Conservation (phyloP, 441 rosid genomes). For the Jatropha multifida region DNA sequence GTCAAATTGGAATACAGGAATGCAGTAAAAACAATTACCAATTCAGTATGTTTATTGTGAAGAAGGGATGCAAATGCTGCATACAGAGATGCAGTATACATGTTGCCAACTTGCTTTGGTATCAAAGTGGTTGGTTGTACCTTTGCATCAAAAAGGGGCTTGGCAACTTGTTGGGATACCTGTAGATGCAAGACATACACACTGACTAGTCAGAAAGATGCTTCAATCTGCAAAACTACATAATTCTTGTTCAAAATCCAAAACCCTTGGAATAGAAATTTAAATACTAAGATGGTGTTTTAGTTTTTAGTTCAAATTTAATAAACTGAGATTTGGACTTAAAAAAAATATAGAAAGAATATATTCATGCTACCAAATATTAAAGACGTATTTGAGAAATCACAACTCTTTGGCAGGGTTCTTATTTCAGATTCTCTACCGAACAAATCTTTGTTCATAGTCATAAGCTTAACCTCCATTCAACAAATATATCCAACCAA, state of each 20-base stretch:
- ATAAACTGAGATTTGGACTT: background rate
- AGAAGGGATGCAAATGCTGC: constrained; percentile 94
- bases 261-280: background rate
- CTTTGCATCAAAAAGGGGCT: constrained; percentile 75
- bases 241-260: background rate
- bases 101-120: constrained; percentile 97
- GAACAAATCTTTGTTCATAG: background rate
- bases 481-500: background rate
- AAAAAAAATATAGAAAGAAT: background rate
- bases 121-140: constrained; percentile 85
- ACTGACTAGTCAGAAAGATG: constrained; percentile 23
- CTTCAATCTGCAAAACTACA: constrained; percentile 13
- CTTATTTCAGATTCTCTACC: background rate
- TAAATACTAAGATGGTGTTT: background rate
- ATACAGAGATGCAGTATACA: constrained; percentile 96
- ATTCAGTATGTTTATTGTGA: constrained; percentile 63
- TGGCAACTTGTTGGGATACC: constrained; percentile 88
- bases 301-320: background rate
- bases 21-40: constrained; percentile 49
- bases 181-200: constrained; percentile 28
- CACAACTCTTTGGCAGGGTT: background rate
- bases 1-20: background rate
- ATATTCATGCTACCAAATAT: background rate
- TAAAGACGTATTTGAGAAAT: background rate
- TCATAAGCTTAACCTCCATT: background rate